Percentiles rank a stretch among this genome's conserved stretches.
Evolutionary conservation across 2,329 filamentous ascomycete species (phyloP).

Genomic region (Thielaviopsis cerberus): DNA sequence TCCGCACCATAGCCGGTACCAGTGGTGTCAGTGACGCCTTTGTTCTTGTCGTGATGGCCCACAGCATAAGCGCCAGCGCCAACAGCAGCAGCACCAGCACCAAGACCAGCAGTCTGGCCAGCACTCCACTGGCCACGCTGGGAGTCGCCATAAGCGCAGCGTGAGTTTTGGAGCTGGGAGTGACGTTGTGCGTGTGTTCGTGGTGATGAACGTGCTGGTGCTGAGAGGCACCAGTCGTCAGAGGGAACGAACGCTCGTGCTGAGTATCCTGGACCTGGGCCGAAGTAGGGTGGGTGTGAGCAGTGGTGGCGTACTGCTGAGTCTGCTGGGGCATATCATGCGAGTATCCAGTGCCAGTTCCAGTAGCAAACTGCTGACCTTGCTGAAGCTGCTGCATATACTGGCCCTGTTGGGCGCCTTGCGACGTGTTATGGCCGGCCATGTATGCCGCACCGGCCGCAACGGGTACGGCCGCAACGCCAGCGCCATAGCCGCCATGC

Average conservation of each 20-base stretch:
- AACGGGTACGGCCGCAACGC: neutral
- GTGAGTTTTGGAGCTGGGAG: neutral
- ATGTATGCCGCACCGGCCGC: neutral
- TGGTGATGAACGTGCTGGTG: neutral
- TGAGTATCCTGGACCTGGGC: neutral
- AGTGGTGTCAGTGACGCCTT: neutral
- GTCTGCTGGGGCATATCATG: neutral
- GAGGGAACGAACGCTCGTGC: neutral
- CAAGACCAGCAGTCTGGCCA: neutral
- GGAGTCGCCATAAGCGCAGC: neutral
- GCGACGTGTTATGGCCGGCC: neutral
- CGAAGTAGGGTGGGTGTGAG: neutral
- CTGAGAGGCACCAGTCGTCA: neutral
- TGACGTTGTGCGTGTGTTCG: neutral
- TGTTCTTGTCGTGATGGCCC: neutral
- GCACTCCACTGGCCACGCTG: neutral
- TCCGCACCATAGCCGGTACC: neutral
- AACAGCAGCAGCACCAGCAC: neutral
- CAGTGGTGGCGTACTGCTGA: neutral
- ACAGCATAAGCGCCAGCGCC: constrained; percentile 3
- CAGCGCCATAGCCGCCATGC: neutral
- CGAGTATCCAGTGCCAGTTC: neutral
- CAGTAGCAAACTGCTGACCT: no score
- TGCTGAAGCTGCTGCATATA: neutral
- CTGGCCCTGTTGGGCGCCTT: no score